Evolutionary conservation across 129 eudicot species (phyloP), one percentile per base, ranked within the genome.

Genomic region (Flaveria robusta): DNA sequence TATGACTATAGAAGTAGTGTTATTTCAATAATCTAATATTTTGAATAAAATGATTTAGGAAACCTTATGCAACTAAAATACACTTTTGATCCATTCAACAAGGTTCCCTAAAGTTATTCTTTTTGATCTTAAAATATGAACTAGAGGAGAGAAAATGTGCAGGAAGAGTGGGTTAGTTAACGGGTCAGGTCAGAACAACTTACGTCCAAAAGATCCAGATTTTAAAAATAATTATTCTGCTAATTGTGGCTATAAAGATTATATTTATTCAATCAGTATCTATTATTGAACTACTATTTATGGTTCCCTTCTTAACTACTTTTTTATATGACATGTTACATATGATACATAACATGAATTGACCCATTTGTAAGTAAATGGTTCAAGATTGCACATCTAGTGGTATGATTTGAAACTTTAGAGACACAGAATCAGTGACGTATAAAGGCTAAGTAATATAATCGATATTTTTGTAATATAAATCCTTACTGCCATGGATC

Each of bases 401-500:
- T 60, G 19, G 31, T 52, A 18, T 52, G 59, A 74, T 23, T 22
- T 58, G 29, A 22, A 23, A 13, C 24, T 52, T 52, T 18, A 16
- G n/a, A 52, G n/a, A 52, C n/a, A 5, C 18, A n/a, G 23, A 52
- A 52, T 5, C 9, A 5, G 5, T 52, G 59, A n/a, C 2, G 14
- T 60, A 60, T 26, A 12, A 9, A 60, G 26, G 37, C 27, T 4
- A 37, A 59, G 64, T 55, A 20, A 51, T 29, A 42, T 19, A 72
- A 31, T 39, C 10, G 6, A 58, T 12, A 56, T 39, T 65, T 47
- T n/a, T 13, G 22, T 27, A n/a, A 41, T 2, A 43, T 26, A 7
- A 54, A 64, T 67, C 37, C 96, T 86, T 90, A 92, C 98, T 83
- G 86, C 98, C 98, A 92, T 12, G 98, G 98, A 78, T 92, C 98